Evolutionary conservation across 768 basidiomycete genomes (phyloP).

Genomic region (Pleurotus sapidus): DNA sequence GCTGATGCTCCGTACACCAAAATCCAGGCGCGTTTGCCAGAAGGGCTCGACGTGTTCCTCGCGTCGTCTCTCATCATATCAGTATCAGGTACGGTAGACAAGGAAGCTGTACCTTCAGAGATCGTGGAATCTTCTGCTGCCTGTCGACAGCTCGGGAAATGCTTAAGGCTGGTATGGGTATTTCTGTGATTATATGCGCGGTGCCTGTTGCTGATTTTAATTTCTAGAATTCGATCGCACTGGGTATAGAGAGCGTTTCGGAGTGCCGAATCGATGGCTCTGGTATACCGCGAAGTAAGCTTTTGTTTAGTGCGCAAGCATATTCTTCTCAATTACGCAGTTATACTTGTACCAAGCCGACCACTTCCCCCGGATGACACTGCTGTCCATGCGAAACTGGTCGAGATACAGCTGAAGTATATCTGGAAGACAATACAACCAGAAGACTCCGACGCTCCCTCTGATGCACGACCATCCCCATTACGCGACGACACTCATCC

Average conservation of each 20-base stretch:
- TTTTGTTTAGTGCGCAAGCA: not conserved
- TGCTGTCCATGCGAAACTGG: conserved; percentile 41
- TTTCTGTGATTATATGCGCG: not conserved
- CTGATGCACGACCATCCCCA: not conserved
- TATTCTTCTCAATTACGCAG: conserved; percentile 19
- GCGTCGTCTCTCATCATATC: conserved; percentile 48
- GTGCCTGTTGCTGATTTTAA: not conserved
- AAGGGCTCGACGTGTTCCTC: conserved; percentile 46
- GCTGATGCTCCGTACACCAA: conserved; percentile 24
- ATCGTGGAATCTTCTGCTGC: conserved; percentile 49
- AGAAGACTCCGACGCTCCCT: not conserved
- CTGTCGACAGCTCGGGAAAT: conserved; percentile 44
- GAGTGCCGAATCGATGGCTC: conserved; percentile 43
- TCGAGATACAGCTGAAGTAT: conserved; percentile 30
- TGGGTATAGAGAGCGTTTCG: conserved; percentile 62
- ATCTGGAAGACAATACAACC: conserved; percentile 25
- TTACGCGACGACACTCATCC: conserved; percentile 30
- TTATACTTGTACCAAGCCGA: conserved; percentile 37
- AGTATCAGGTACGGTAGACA: conserved; percentile 52
- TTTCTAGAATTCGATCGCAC: conserved; percentile 53
- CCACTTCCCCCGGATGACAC: conserved; percentile 22
- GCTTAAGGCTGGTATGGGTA: conserved; percentile 43
- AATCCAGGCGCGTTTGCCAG: conserved; percentile 27
- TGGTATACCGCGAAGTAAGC: conserved; percentile 40
- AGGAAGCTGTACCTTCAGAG: conserved; percentile 31